A percentile compares a stretch with the other conserved stretches of the same genome.
Conservation (phyloP, 2,329 filamentous ascomycete genomes). For the Gnomoniopsis sp. region DNA sequence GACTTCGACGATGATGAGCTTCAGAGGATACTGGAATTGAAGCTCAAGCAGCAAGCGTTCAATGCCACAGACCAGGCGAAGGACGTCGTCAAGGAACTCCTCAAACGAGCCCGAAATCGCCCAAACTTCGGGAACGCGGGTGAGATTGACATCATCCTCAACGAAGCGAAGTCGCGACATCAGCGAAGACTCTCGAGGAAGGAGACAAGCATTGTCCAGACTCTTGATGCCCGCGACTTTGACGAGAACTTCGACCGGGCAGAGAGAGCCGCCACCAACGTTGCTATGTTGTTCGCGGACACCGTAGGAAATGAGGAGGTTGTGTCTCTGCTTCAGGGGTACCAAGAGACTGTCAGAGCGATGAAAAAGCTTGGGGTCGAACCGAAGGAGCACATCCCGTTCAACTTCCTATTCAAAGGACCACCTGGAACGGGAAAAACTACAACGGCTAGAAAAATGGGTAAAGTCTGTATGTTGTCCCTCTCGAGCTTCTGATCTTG, state of each 20-base stretch:
- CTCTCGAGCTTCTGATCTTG: too few species aligned
- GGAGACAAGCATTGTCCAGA: constrained; percentile 19
- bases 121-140: constrained; percentile 71
- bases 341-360: constrained; percentile 48
- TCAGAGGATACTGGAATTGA: constrained; percentile 56
- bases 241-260: constrained; percentile 57
- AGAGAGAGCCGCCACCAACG: constrained; percentile 43
- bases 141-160: constrained; percentile 68
- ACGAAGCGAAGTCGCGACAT: constrained; percentile 47
- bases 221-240: constrained; percentile 44
- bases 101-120: constrained; percentile 58
- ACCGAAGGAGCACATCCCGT: constrained; percentile 56
- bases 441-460: constrained; percentile 69
- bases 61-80: constrained; percentile 48
- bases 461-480: constrained; percentile 31
- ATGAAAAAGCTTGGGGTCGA: constrained; percentile 52
- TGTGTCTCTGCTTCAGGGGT: constrained; percentile 49
- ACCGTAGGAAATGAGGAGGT: constrained; percentile 56
- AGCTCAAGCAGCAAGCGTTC: constrained; percentile 56
- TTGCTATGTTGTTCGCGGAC: constrained; percentile 53
- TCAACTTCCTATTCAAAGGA: constrained; percentile 67
- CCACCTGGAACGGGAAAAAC: constrained; percentile 65
- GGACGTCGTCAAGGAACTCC: constrained; percentile 54
- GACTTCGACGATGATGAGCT: constrained; percentile 63
- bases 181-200: constrained; percentile 26